These are phyloP conservation scores for Metarhizium sp. DNA, from an alignment of 2,329 filamentous ascomycete species.

Conservation along the genomic window DNA sequence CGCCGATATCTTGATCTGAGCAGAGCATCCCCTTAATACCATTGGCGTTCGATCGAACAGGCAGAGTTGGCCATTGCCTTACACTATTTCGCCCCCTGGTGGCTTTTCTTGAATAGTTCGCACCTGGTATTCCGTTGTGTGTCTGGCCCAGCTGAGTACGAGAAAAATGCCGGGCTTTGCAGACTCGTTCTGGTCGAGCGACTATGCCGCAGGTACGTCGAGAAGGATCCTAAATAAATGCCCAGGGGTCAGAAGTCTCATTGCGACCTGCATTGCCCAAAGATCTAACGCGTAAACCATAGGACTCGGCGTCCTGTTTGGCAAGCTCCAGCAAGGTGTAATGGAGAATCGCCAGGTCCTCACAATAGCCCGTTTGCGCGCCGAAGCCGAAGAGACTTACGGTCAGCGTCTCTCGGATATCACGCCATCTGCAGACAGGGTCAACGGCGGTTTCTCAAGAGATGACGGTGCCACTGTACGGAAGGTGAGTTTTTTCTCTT, in stretches of 20 bases:
- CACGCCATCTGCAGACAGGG: slow-evolving; percentile 68
- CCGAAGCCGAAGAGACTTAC: slow-evolving; percentile 90
- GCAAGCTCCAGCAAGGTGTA: slow-evolving; percentile 92
- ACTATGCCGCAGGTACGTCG: slow-evolving; percentile 81
- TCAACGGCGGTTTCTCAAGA: slow-evolving; percentile 72
- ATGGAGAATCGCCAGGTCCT: slow-evolving; percentile 92
- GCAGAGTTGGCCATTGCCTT: background rate
- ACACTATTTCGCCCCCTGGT: background rate
- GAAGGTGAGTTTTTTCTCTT: slow-evolving; percentile 53
- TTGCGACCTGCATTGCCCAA: background rate
- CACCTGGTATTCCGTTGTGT: background rate
- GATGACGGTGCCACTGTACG: slow-evolving; percentile 94
- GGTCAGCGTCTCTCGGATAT: slow-evolving; percentile 75
- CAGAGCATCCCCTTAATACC: background rate
- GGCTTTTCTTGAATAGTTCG: background rate
- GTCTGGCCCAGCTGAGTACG: slow-evolving; percentile 8
- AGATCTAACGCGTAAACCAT: slow-evolving; percentile 1
- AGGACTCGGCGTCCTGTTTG: slow-evolving; percentile 88
- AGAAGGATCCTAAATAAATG: background rate
- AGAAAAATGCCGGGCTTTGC: slow-evolving; percentile 75
- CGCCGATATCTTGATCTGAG: background rate
- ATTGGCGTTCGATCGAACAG: background rate
- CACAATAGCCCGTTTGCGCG: slow-evolving; percentile 84
- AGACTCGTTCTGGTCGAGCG: slow-evolving; percentile 94
- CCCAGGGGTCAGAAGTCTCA: background rate